Percentiles rank a stretch among this genome's conserved stretches.
phyloP scores from a whole-genome alignment of 192 early-diverging fungal species.

The Powellomyces hirtus region DNA sequence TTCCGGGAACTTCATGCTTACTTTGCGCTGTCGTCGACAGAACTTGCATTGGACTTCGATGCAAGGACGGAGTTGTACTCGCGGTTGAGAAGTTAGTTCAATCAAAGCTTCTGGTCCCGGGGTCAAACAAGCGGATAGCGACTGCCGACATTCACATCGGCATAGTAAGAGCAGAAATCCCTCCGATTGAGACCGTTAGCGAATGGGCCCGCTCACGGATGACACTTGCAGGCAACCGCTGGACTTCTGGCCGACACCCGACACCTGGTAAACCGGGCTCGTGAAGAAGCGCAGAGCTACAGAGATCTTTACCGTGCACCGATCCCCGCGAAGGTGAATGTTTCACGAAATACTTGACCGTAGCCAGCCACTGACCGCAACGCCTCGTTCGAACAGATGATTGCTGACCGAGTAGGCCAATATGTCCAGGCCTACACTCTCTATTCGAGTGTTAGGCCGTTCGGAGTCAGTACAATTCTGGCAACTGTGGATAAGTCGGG shows the following conservation, averaged over 20 bases:
- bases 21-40: conserved; percentile 35
- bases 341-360: too few relatives aligned
- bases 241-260: conserved; percentile 91
- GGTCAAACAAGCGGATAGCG: conserved; percentile 90
- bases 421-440: conserved; percentile 97
- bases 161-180: conserved; percentile 64
- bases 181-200: too few relatives aligned
- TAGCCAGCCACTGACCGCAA: too few relatives aligned
- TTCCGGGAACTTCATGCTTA: background rate
- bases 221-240: conserved; percentile 85
- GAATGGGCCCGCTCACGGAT: too few relatives aligned
- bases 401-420: conserved; percentile 89
- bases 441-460: conserved; percentile 93
- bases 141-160: conserved; percentile 91
- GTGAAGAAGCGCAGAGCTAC: conserved; percentile 90
- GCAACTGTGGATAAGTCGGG: conserved; percentile 77
- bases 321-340: conserved; percentile 76
- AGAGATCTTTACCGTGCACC: conserved; percentile 77
- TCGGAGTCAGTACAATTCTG: conserved; percentile 84
- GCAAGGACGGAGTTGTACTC: conserved; percentile 93
- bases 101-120: conserved; percentile 90
- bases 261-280: conserved; percentile 82
- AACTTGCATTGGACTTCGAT: conserved; percentile 90
- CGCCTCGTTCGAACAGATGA: conserved; percentile 52
- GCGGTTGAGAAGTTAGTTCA: conserved; percentile 95